phyloP scores from a whole-genome alignment of 176 grass and related monocot species.

The Carex parvula region DNA sequence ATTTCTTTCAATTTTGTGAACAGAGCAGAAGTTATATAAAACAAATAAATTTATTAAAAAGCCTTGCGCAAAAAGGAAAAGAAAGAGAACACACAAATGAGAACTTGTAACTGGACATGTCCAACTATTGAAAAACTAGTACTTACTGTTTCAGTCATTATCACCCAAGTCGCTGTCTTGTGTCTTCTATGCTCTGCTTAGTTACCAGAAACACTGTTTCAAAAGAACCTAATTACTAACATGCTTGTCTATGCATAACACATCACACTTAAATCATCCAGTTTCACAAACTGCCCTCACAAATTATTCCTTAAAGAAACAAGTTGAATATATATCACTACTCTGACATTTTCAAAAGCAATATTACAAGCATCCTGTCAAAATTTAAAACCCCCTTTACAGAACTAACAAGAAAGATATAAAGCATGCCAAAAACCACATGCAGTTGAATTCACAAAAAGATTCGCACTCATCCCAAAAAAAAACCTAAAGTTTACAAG shows the following conservation, averaged over 20 bases:
- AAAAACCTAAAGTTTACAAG: neutral
- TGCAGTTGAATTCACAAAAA: neutral
- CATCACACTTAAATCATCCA: neutral
- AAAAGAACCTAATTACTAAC: neutral
- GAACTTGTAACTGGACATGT: too few relatives aligned
- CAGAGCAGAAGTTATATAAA: too few relatives aligned
- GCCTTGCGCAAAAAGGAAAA: too few relatives aligned
- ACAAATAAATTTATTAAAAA: too few relatives aligned
- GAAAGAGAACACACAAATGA: too few relatives aligned
- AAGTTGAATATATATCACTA: neutral
- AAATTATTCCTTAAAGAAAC: neutral
- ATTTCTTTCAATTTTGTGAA: too few relatives aligned
- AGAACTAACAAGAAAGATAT: neutral
- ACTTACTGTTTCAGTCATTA: too few relatives aligned
- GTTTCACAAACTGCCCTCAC: neutral
- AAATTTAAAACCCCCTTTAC: neutral
- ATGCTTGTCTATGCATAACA: neutral
- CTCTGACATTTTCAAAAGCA: neutral
- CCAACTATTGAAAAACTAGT: too few relatives aligned
- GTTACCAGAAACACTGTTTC: too few relatives aligned
- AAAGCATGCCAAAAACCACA: neutral
- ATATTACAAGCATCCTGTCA: constrained; percentile 9
- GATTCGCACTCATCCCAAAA: neutral
- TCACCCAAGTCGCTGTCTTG: too few relatives aligned
- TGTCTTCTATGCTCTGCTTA: too few relatives aligned